Percentiles rank a stretch among this genome's conserved stretches.
Evolutionary conservation across 805 yeast genomes (phyloP).

Genomic region (Ogataea corticis): DNA sequence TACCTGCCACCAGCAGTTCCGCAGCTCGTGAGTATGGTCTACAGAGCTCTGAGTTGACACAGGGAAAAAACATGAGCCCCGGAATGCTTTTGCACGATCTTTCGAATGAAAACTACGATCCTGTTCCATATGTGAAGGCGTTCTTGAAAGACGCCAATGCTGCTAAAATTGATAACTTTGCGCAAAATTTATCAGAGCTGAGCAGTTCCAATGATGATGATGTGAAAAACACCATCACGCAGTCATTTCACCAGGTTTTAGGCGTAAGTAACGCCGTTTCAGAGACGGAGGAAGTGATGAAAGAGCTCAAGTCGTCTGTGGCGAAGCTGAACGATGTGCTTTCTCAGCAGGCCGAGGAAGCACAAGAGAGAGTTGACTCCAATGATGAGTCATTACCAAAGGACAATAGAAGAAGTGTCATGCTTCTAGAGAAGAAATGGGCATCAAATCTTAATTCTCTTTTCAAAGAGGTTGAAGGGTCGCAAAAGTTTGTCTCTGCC

Average conservation of each 20-base stretch:
- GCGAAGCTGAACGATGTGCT: constrained; percentile 61
- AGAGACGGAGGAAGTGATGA: constrained; percentile 64
- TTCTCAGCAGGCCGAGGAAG: constrained; percentile 39
- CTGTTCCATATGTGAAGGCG: constrained; percentile 46
- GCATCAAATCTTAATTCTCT: constrained; percentile 65
- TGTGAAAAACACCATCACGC: constrained; percentile 57
- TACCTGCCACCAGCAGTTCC: constrained; percentile 12
- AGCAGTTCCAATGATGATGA: constrained; percentile 53
- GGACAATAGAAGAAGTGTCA: constrained; percentile 66
- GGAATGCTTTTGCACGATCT: constrained; percentile 37
- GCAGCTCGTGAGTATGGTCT: constrained; percentile 5
- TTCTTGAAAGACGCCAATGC: constrained; percentile 68
- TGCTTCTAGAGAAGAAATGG: constrained; percentile 81
- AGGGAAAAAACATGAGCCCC: constrained; percentile 8
- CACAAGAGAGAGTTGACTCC: constrained; percentile 17
- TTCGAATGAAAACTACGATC: constrained; percentile 45
- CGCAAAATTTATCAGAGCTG: constrained; percentile 51
- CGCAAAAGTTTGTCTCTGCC: constrained; percentile 74
- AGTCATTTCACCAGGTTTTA: constrained; percentile 62
- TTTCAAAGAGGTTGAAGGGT: constrained; percentile 87
- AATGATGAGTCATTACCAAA: constrained; percentile 26
- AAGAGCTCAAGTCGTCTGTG: constrained; percentile 59
- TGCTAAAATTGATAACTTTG: constrained; percentile 68
- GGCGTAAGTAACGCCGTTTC: constrained; percentile 60
- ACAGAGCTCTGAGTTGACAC: constrained; percentile 1